Conservation (phyloP, 805 yeast species). For the Yamadazyma kitorensis region DNA sequence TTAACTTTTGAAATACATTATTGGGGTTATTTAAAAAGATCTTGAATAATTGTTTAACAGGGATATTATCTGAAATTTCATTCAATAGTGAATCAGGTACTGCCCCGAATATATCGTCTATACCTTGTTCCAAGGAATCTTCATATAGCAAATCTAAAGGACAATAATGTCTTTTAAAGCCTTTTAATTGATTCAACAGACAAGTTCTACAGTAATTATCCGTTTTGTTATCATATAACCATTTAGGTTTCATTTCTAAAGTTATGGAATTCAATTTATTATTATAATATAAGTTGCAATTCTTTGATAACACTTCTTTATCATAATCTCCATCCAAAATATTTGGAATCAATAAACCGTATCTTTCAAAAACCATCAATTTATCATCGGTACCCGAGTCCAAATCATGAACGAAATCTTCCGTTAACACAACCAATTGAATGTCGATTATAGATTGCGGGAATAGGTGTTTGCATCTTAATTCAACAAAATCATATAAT, state of each 20-base stretch:
- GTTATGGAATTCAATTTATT: conserved; percentile 18
- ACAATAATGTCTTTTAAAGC: conserved; percentile 40
- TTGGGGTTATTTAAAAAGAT: conserved; percentile 29
- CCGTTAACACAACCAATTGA: conserved; percentile 29
- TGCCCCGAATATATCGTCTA: conserved; percentile 25
- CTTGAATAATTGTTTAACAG: conserved; percentile 29
- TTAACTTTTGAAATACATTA: conserved; percentile 32
- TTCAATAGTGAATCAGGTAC: conserved; percentile 19
- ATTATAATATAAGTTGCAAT: conserved; percentile 28
- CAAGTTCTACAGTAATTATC: conserved; percentile 56
- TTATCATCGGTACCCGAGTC: conserved; percentile 21
- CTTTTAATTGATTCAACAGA: conserved; percentile 42
- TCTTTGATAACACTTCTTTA: conserved; percentile 28
- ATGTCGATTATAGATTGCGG: conserved; percentile 30
- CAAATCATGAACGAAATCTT: conserved; percentile 27
- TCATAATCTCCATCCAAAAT: conserved; percentile 31
- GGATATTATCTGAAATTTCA: conserved; percentile 27
- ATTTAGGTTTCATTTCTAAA: conserved; percentile 60
- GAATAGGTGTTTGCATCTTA: conserved; percentile 28
- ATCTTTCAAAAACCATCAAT: conserved; percentile 38
- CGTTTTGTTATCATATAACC: conserved; percentile 48
- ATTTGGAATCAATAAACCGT: conserved; percentile 44
- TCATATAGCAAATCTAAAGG: conserved; percentile 41
- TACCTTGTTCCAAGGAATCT: conserved; percentile 31
- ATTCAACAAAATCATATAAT: conserved; percentile 38